Evolutionary conservation across 768 basidiomycete genomes (phyloP), one percentile per base, ranked within the genome.

Genomic region (Lepiota brunneoincarnata): DNA sequence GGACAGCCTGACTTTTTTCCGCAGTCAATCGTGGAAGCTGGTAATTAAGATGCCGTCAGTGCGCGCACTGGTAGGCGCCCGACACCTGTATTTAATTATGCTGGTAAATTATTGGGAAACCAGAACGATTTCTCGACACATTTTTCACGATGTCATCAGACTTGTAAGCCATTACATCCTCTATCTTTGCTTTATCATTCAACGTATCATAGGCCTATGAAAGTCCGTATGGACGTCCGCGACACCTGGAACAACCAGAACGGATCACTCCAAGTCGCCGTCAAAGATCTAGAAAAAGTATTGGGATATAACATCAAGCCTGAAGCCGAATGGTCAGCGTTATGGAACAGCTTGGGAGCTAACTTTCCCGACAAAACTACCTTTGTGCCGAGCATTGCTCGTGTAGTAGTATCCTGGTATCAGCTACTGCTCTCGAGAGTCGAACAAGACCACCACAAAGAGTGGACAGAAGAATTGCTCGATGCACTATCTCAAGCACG

Each of bases 401-500:
- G 65, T 5, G 62, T 69, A 26, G 64, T 62, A 12, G 63, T 64
- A 14, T 59, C 68, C 1, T 75, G 73, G 66, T 75, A 73, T 45
- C 65, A 70, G 24, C 63, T 67, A 24, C 60, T 76, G 17, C 55
- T 63, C 7, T 64, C 64, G 50, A 65, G 69, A 41, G 59, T 76
- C 7, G 70, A 75, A 18, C 66, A 67, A 26, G 67, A 71, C 2
- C 58, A 52, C 7, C 64, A 67, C 35, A 61, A 58, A 6, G 62
- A 71, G 5, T 75, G 73, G 75, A 69, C 70, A 1, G 72, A 74
- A 28, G 54, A 68, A 14, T 49, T 76, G 6, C 58, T 73, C 17
- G 62, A 56, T 2, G 57, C 57, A 1, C 54, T 75, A 1, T 56
- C 62, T 3, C 54, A 58, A 55, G 58, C 55, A 57, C 51, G 55